Evolutionary conservation across 2,329 filamentous ascomycete genomes (phyloP).

Genomic region (Pyricularia sp.): DNA sequence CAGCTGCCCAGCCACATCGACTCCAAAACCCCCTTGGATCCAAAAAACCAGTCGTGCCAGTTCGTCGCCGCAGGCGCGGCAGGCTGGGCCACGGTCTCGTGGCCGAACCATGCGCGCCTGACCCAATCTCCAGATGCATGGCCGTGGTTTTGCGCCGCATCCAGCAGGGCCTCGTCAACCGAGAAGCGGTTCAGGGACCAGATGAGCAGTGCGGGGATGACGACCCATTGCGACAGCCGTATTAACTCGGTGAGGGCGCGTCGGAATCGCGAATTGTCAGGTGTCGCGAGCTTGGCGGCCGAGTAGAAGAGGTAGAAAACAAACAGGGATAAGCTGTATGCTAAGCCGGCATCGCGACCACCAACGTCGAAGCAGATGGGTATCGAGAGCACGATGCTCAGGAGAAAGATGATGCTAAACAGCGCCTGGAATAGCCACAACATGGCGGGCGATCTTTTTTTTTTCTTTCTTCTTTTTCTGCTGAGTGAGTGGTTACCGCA

Average conservation of each 20-base stretch:
- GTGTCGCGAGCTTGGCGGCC: conserved; percentile 67
- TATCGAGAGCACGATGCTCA: conserved; percentile 89
- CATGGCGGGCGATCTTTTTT: conserved; percentile 38
- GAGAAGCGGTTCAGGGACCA: conserved; percentile 96
- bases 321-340: conserved; percentile 83
- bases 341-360: conserved; percentile 85
- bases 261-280: conserved; percentile 67
- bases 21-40: conserved; percentile 74
- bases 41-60: conserved; percentile 78
- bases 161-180: conserved; percentile 67
- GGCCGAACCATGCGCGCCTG: conserved; percentile 2
- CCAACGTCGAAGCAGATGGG: conserved; percentile 97
- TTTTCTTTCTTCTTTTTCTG: neutral
- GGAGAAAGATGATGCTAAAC: conserved; percentile 76
- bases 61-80: conserved; percentile 41
- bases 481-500: neutral
- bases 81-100: neutral
- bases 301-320: conserved; percentile 89
- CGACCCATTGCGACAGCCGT: conserved; percentile 72
- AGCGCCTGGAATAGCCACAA: conserved; percentile 72
- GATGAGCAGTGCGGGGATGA: conserved; percentile 80
- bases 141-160: conserved; percentile 58
- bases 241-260: conserved; percentile 61
- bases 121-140: conserved; percentile 19
- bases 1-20: conserved; percentile 72